Base-by-base conservation (phyloP, 1,284 basidiomycete genomes). In the Xanthoconium separans region DNA sequence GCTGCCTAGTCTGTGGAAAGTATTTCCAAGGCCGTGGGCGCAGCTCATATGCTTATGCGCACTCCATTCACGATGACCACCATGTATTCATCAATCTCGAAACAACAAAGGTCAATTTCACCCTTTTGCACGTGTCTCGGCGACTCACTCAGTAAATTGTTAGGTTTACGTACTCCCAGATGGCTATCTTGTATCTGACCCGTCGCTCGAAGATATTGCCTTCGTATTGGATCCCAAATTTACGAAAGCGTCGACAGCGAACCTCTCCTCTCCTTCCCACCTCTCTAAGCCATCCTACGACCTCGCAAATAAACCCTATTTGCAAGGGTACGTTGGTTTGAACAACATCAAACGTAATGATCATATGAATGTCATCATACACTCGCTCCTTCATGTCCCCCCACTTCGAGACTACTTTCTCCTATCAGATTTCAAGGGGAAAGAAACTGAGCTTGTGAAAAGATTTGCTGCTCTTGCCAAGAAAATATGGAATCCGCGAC, bases 131-230 rank as follows among this genome's bases (percentile, higher is more conserved):
- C 54, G 56, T 62, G 58, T 54, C 51, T 33, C 58, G 51, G 59
- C 40, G 45, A 59, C 49, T 67, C 34, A 67, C 34, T 33, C 47
- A 44, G 24, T 53, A 33, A 20, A 49, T 37, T 44, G 27, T 54
- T 61, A 96, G 93, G 94, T 98, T 53, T 99, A 96, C 70, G 90
- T 99, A 37, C 81, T 99, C n/a, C 97, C 97, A 40, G 97, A 99
- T 73, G 93, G 94, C 39, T 99, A 99, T 72, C 87, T 79, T 24
- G 97, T 99, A 53, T 90, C 91, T 15, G 95, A 98, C 73, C 93
- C 95, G 20, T 97, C 95, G 7, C 76, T 99, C 54, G 89, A 93
- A 68, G 96, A 99, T 70, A 97, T 99, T 57, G 80, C 94, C 33
- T 90, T 88, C 66, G 93, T 98, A 31, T 82, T 99, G 27, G 81